Evolutionary conservation across 495 filamentous ascomycete genomes (phyloP).

Genomic region (Astrocystis sublimbata): DNA sequence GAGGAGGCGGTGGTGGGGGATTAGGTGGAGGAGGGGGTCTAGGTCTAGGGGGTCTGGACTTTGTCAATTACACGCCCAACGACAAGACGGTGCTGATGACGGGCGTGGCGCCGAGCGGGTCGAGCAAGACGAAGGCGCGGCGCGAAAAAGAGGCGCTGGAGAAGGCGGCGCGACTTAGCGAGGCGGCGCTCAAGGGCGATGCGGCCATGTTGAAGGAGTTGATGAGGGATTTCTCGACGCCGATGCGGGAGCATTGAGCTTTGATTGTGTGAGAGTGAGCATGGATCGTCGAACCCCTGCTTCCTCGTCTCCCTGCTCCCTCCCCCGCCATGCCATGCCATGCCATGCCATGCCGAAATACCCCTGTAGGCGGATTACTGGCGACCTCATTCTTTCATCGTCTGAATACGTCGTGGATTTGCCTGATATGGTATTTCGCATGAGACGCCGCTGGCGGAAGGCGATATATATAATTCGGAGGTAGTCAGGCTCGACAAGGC

Average conservation of each 20-base stretch:
- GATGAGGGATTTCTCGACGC: constrained; percentile 6
- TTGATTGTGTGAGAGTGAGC: too few species aligned
- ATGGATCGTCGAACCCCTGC: not conserved
- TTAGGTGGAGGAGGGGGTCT: constrained; percentile 26
- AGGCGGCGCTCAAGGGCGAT: constrained; percentile 70
- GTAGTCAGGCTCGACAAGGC: too few species aligned
- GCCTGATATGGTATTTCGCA: too few species aligned
- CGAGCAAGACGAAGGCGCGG: constrained; percentile 88
- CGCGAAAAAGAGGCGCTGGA: constrained; percentile 82
- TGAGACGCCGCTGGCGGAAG: too few species aligned
- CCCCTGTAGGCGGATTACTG: too few species aligned
- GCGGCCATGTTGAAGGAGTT: constrained; percentile 68
- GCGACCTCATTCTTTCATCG: too few species aligned
- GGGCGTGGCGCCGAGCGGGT: constrained; percentile 88
- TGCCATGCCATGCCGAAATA: too few species aligned
- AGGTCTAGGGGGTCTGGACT: constrained; percentile 61
- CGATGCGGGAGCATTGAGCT: not conserved
- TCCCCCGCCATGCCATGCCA: too few species aligned
- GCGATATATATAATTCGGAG: too few species aligned
- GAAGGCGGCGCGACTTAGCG: constrained; percentile 69
- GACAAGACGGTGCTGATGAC: constrained; percentile 81
- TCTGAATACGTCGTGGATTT: too few species aligned
- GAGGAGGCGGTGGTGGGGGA: constrained; percentile 23
- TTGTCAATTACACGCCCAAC: constrained; percentile 88
- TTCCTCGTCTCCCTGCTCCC: not conserved